Evolutionary conservation across 768 basidiomycete species (phyloP).

Genomic region (Tricholoma flavovirens): DNA sequence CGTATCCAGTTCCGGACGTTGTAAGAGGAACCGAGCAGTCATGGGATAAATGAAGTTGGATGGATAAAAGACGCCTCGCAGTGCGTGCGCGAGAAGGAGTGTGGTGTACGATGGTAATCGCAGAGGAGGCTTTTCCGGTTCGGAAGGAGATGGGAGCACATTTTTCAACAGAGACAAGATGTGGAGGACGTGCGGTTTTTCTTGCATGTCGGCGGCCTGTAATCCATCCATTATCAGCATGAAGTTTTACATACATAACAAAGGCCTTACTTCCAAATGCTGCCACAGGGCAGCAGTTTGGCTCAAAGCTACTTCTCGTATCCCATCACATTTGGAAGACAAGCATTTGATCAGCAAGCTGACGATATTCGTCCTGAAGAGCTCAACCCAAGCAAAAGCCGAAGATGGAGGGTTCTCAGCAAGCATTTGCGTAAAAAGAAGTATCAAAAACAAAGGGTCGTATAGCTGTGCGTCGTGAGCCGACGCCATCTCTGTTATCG

Average conservation of each 20-base stretch:
- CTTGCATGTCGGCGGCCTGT: conserved; percentile 65
- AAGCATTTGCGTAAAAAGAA: conserved; percentile 64
- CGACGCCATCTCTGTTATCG: conserved; percentile 19
- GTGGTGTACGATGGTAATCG: conserved; percentile 76
- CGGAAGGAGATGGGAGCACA: conserved; percentile 38
- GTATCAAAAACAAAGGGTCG: conserved; percentile 73
- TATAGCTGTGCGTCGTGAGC: conserved; percentile 46
- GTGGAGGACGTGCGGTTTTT: conserved; percentile 67
- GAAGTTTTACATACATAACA: background rate
- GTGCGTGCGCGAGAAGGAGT: conserved; percentile 76
- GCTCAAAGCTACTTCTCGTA: conserved; percentile 56
- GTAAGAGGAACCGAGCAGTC: conserved; percentile 83
- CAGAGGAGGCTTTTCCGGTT: conserved; percentile 24
- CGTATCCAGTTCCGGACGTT: conserved; percentile 76
- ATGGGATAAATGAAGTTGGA: conserved; percentile 85
- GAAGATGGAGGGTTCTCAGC: conserved; percentile 50
- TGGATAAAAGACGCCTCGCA: conserved; percentile 81
- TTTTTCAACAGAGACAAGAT: conserved; percentile 66
- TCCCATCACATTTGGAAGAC: conserved; percentile 54
- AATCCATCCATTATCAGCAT: background rate
- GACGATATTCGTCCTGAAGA: conserved; percentile 77
- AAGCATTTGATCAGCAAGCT: conserved; percentile 68
- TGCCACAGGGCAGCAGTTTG: conserved; percentile 60
- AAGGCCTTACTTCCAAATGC: conserved; percentile 51
- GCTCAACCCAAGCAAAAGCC: conserved; percentile 75